These are phyloP conservation scores for Saccharomyces eubayanus DNA, from an alignment of 805 yeast genomes.

Conservation along the genomic window DNA sequence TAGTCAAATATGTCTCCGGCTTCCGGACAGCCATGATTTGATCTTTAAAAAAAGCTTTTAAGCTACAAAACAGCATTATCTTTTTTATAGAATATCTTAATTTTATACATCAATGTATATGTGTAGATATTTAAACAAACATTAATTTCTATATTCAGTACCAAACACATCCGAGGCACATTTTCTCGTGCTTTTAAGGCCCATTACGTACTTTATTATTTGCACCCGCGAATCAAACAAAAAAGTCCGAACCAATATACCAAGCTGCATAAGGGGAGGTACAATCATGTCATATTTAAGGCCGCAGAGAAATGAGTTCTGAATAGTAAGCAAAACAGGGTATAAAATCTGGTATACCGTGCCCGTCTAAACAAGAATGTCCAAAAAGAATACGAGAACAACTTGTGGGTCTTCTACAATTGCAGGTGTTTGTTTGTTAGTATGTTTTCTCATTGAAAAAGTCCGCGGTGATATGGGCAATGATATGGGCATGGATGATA, in stretches of 20 bases:
- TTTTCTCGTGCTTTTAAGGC: neutral
- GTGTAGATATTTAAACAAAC: neutral
- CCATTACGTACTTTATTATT: neutral
- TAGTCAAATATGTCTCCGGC: neutral
- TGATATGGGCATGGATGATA: slow-evolving; percentile 30
- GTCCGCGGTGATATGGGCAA: slow-evolving; percentile 5
- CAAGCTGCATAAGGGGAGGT: neutral
- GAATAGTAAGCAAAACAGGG: neutral
- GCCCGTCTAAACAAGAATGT: neutral
- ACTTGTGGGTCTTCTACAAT: neutral
- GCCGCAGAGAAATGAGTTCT: neutral
- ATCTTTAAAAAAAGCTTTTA: neutral
- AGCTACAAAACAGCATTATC: neutral
- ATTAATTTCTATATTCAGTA: neutral
- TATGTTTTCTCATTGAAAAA: neutral
- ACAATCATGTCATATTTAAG: neutral
- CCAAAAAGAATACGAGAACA: neutral
- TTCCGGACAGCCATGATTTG: neutral
- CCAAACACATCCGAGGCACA: too few relatives aligned
- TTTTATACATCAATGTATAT: neutral
- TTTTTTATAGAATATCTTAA: neutral
- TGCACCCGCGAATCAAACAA: neutral
- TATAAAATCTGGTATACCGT: neutral
- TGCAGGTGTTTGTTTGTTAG: neutral
- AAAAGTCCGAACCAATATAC: neutral